A percentile compares a stretch with the other conserved stretches of the same genome.
Evolutionary conservation across 257 asterid genomes (phyloP).

Genomic region (Anisodus acutangulus): DNA sequence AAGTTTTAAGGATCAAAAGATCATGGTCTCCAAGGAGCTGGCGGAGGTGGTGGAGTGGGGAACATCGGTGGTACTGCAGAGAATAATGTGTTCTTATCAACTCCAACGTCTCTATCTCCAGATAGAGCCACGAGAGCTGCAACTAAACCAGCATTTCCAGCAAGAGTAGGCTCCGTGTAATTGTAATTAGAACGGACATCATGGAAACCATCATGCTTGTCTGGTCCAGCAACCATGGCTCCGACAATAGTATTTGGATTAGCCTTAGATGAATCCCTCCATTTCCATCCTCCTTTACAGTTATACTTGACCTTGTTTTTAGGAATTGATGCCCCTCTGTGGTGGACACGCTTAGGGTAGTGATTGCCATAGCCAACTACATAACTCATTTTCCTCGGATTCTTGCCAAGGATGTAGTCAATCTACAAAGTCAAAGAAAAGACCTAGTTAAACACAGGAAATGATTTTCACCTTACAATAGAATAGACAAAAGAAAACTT

Average conservation of each 20-base stretch:
- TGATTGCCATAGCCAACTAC: slow-evolving; percentile 82
- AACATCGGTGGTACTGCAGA: slow-evolving; percentile 98
- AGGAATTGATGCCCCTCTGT: slow-evolving; percentile 93
- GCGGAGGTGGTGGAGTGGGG: slow-evolving; percentile 95
- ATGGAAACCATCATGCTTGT: slow-evolving; percentile 76
- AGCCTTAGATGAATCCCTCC: slow-evolving; percentile 76
- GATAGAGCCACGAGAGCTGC: slow-evolving; percentile 94
- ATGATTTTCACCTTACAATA: not conserved
- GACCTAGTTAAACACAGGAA: not conserved
- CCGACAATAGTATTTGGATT: slow-evolving; percentile 78
- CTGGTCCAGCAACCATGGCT: slow-evolving; percentile 99
- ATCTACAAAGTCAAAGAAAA: slow-evolving; percentile 49
- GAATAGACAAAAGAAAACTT: not conserved
- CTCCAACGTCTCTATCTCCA: slow-evolving; percentile 53
- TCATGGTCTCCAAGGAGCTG: slow-evolving; percentile 93
- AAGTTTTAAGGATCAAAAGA: not conserved
- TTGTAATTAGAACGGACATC: slow-evolving; percentile 88
- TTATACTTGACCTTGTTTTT: slow-evolving; percentile 70
- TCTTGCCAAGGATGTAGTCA: slow-evolving; percentile 84
- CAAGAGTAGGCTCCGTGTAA: slow-evolving; percentile 92
- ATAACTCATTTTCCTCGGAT: slow-evolving; percentile 95
- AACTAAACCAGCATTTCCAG: slow-evolving; percentile 94
- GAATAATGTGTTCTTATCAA: slow-evolving; percentile 90
- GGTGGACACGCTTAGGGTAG: slow-evolving; percentile 90
- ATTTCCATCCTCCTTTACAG: slow-evolving; percentile 97